Conservation (phyloP, 2,329 filamentous ascomycete species). For the Xylariomycetidae sp. region DNA sequence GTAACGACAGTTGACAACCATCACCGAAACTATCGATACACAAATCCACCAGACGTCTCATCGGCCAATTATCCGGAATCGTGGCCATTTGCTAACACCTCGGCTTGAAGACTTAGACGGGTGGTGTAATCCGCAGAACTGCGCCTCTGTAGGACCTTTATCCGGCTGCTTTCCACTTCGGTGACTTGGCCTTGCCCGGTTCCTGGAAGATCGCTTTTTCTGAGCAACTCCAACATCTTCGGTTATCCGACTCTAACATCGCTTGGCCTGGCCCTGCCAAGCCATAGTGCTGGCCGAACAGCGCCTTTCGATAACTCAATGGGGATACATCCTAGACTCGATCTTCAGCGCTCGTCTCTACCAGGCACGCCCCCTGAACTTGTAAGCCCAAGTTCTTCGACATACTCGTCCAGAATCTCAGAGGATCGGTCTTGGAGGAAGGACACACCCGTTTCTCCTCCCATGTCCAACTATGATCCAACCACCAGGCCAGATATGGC, state of each 20-base stretch:
- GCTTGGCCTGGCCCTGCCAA: constrained; percentile 10
- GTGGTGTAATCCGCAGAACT: constrained; percentile 18
- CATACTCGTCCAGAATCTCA: constrained; percentile 39
- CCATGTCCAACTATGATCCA: constrained; percentile 54
- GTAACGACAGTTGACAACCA: no score
- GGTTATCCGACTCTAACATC: no score
- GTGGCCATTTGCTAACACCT: constrained; percentile 12
- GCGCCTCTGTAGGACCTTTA: constrained; percentile 18
- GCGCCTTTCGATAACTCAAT: constrained; percentile 38
- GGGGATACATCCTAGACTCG: constrained; percentile 47
- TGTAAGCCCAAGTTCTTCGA: constrained; percentile 44
- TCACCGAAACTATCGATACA: constrained; percentile 2
- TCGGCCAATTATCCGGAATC: constrained; percentile 19
- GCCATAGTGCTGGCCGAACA: constrained; percentile 13
- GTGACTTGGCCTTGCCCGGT: constrained; percentile 8
- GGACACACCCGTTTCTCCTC: constrained; percentile 41
- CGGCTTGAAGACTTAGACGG: constrained; percentile 16
- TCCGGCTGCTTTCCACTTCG: constrained; percentile 14
- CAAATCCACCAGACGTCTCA: constrained; percentile 6
- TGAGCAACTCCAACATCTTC: no score
- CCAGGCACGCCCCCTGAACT: constrained; percentile 48
- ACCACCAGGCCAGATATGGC: constrained; percentile 37
- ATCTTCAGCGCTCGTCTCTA: constrained; percentile 43
- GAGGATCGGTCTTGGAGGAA: constrained; percentile 42
- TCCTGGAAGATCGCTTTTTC: no score